Conservation (phyloP, 345 rosid species). For the Eucalyptus erythrocorys region DNA sequence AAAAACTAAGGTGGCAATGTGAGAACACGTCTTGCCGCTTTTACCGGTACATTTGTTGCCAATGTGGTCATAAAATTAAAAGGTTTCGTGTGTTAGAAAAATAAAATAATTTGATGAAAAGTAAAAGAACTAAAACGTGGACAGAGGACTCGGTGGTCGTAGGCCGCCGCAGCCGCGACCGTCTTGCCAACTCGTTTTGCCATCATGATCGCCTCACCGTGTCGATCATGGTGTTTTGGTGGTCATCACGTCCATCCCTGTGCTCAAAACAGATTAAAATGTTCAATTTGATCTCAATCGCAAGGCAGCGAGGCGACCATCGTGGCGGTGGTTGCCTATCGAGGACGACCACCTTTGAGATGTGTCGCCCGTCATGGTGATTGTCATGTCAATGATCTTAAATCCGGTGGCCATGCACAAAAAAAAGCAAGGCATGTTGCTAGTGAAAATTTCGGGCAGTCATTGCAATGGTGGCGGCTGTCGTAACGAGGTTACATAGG, state of each 20-base stretch:
- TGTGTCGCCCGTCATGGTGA: background rate
- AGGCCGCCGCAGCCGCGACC: background rate
- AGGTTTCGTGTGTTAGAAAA: background rate
- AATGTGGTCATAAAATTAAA: background rate
- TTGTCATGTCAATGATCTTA: background rate
- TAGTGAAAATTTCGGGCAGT: accelerated
- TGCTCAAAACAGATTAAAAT: background rate
- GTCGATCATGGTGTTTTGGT: background rate
- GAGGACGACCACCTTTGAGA: background rate
- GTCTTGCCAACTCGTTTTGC: background rate
- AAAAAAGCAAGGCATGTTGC: background rate
- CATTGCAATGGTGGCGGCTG: background rate
- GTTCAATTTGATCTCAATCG: background rate
- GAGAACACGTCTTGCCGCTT: background rate
- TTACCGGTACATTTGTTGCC: background rate
- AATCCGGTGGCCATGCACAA: background rate
- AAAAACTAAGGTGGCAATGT: background rate
- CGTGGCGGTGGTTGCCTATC: background rate
- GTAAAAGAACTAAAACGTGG: background rate
- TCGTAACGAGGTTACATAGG: accelerated
- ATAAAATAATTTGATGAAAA: background rate
- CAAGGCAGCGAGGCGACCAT: background rate
- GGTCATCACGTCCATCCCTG: background rate
- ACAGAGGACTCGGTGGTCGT: background rate
- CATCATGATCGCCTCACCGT: background rate